Evolutionary conservation across 768 basidiomycete genomes (phyloP).

Genomic region (Hygrocybe coccinea): DNA sequence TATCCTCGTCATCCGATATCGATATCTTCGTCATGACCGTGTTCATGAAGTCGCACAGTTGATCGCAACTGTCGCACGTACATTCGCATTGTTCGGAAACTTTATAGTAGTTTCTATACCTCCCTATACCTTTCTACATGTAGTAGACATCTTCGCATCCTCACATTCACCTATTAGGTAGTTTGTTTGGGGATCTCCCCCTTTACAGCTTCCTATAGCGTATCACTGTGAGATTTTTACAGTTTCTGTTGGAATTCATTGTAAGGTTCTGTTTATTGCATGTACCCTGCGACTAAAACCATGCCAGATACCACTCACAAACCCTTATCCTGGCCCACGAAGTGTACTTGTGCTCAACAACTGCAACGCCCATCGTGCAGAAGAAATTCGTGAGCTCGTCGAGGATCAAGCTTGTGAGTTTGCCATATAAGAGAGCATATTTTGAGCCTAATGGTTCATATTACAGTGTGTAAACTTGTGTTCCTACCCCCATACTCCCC

Average conservation of each 20-base stretch:
- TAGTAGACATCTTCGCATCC: too few species aligned
- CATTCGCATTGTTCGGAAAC: too few species aligned
- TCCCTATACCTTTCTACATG: too few species aligned
- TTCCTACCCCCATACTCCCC: slow-evolving; percentile 30
- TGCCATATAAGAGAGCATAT: too few species aligned
- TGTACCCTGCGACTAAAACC: background rate
- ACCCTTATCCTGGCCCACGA: slow-evolving; percentile 29
- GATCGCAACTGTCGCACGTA: too few species aligned
- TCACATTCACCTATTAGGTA: too few species aligned
- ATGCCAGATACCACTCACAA: slow-evolving; percentile 2
- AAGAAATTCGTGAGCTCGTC: slow-evolving; percentile 29
- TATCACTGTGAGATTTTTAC: slow-evolving; percentile 28
- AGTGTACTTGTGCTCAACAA: slow-evolving; percentile 40
- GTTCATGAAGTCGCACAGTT: too few species aligned
- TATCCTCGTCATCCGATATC: too few species aligned
- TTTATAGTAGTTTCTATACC: too few species aligned
- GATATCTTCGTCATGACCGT: too few species aligned
- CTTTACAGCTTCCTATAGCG: too few species aligned
- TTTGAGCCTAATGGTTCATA: background rate
- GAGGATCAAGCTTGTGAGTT: slow-evolving; percentile 23
- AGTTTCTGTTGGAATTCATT: slow-evolving; percentile 28
- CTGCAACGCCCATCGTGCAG: slow-evolving; percentile 35
- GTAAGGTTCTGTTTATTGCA: slow-evolving; percentile 12
- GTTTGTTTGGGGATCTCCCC: too few species aligned
- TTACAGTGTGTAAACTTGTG: background rate